phyloP scores from a whole-genome alignment of 345 rosid species.

The Eucalyptus erythrocorys region DNA sequence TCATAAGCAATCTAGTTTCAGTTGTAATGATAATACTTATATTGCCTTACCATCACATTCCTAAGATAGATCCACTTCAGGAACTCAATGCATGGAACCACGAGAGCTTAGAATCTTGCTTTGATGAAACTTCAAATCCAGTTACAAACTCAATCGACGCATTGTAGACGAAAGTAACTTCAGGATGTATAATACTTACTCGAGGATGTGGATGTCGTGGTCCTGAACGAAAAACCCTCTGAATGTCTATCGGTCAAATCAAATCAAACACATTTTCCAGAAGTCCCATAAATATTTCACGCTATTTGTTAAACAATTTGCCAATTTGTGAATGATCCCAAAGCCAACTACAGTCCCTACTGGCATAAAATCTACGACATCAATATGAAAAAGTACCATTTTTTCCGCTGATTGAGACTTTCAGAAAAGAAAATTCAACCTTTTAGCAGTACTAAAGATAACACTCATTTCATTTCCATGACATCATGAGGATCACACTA shows the following conservation, averaged over 20 bases:
- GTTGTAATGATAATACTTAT: not conserved
- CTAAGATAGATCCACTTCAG: not conserved
- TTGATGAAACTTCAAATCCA: not conserved
- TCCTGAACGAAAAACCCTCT: constrained; percentile 76
- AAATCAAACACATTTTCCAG: constrained; percentile 20
- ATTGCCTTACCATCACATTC: not conserved
- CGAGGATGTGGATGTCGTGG: constrained; percentile 80
- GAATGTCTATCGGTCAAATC: constrained; percentile 49
- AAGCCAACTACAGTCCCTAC: not conserved
- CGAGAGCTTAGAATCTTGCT: not conserved
- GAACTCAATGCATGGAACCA: not conserved
- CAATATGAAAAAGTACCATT: not conserved
- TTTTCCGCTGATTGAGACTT: not conserved
- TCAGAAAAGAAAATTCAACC: not conserved
- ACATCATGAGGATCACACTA: not conserved
- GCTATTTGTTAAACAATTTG: not conserved
- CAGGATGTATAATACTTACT: constrained; percentile 31
- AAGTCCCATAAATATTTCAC: not conserved
- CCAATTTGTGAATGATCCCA: not conserved
- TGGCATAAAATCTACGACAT: not conserved
- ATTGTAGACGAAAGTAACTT: not conserved
- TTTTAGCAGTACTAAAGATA: not conserved
- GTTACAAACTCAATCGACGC: not conserved
- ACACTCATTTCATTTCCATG: not conserved
- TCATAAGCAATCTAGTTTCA: not conserved